Evolutionary conservation across 2,329 filamentous ascomycete species (phyloP).

Genomic region (Lasiodiplodia gonubiensis): DNA sequence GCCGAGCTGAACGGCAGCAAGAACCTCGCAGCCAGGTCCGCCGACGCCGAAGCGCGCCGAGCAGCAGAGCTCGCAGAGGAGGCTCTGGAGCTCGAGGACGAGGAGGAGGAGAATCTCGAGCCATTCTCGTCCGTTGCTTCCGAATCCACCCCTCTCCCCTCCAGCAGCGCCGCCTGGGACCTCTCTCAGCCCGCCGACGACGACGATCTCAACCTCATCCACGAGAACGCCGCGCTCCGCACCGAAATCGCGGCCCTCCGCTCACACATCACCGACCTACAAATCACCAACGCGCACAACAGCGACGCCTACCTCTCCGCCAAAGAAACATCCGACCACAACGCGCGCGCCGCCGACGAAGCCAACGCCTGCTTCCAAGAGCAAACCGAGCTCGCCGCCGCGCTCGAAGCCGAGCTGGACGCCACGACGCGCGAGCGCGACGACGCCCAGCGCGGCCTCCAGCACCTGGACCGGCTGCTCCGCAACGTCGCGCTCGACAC

Average conservation of each 20-base stretch:
- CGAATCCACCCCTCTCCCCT: too few species aligned
- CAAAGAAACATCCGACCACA: neutral
- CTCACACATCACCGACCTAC: neutral
- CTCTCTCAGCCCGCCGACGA: neutral
- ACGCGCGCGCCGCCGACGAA: neutral
- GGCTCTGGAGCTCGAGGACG: neutral
- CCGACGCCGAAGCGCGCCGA: too few species aligned
- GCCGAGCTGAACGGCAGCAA: too few species aligned
- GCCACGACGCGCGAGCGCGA: neutral
- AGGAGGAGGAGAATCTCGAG: neutral
- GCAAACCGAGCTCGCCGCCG: neutral
- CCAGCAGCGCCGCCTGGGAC: neutral
- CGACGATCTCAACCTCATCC: neutral
- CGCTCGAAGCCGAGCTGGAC: rapidly evolving
- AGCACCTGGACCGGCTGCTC: neutral
- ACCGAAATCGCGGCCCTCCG: neutral
- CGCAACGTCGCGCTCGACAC: neutral
- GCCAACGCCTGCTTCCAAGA: neutral
- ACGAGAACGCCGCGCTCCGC: neutral
- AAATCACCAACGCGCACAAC: neutral
- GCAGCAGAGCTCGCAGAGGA: too few species aligned
- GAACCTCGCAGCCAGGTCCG: too few species aligned
- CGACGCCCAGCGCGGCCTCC: too few species aligned
- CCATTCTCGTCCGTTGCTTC: too few species aligned
- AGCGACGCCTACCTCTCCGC: neutral